Conservation (phyloP, 192 early-diverging fungal species). For the Backusella tarrabulga region DNA sequence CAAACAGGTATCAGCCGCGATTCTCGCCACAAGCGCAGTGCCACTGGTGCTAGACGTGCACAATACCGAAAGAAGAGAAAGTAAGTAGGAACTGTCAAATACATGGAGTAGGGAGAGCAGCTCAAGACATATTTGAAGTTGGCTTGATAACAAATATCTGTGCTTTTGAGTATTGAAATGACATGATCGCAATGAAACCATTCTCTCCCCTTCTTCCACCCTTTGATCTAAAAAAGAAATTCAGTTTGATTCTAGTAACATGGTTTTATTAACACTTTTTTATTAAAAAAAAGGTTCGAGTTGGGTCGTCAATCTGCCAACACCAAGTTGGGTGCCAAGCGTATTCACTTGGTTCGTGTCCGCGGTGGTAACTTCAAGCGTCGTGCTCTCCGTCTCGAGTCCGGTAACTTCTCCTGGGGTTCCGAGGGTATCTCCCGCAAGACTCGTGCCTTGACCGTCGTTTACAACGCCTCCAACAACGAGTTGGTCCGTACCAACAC, state of each 20-base stretch:
- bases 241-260: background rate
- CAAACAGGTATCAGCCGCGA: conserved; percentile 96
- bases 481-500: conserved; percentile 99
- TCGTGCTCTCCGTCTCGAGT: conserved; percentile 95
- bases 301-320: conserved; percentile 97
- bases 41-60: conserved; percentile 98
- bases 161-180: background rate
- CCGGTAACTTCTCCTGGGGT: conserved; percentile 98
- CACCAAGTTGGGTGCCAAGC: conserved; percentile 97
- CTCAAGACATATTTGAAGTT: background rate
- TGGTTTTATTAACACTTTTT: background rate
- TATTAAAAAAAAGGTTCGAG: conserved; percentile 67
- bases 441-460: conserved; percentile 93
- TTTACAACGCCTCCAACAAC: conserved; percentile 99
- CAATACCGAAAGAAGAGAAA: conserved; percentile 99
- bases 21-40: conserved; percentile 97
- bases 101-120: background rate
- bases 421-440: conserved; percentile 94
- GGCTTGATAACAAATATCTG: background rate
- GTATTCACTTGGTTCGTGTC: conserved; percentile 94
- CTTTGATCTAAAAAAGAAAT: background rate
- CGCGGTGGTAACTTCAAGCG: conserved; percentile 99
- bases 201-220: background rate
- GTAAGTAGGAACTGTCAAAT: conserved; percentile 29
- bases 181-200: background rate